Percentiles rank a stretch among this genome's conserved stretches.
These are phyloP conservation scores for Puccinia novopanici DNA, from an alignment of 1,284 basidiomycete genomes.

Conservation along the genomic window DNA sequence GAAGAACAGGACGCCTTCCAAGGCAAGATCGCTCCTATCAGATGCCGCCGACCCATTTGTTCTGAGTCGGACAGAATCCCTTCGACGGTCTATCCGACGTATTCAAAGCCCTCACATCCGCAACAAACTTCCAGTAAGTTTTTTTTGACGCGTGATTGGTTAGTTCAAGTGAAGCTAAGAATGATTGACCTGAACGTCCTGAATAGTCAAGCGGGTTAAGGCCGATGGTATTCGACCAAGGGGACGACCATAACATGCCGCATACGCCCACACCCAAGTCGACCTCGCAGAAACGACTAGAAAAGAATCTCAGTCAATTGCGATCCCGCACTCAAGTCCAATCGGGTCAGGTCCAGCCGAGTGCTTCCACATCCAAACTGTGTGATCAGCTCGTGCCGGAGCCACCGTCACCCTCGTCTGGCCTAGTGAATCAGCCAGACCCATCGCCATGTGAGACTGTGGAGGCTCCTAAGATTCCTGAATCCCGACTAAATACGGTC, in stretches of 20 bases:
- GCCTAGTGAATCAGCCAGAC: background rate
- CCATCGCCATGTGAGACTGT: background rate
- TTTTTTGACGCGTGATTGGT: background rate
- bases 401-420: background rate
- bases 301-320: constrained; percentile 37
- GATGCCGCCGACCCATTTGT: constrained; percentile 37
- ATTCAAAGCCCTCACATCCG: constrained; percentile 37
- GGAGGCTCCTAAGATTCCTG: constrained; percentile 7
- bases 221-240: constrained; percentile 5
- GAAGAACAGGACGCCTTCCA: constrained; percentile 39
- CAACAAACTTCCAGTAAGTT: constrained; percentile 20
- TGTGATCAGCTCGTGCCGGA: background rate
- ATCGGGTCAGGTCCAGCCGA: constrained; percentile 12
- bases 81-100: constrained; percentile 38
- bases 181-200: background rate
- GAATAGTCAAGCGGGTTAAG: constrained; percentile 32
- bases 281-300: constrained; percentile 21
- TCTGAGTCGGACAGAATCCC: constrained; percentile 38
- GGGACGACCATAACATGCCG: constrained; percentile 31
- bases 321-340: constrained; percentile 1
- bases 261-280: constrained; percentile 44
- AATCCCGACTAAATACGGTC: constrained; percentile 30
- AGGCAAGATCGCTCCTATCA: constrained; percentile 18
- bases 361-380: constrained; percentile 7
- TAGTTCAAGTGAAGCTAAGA: background rate